A percentile compares a stretch with the other conserved stretches of the same genome.
phyloP scores from a whole-genome alignment of 176 grass and related monocot species.

The Saccharum officinarum region DNA sequence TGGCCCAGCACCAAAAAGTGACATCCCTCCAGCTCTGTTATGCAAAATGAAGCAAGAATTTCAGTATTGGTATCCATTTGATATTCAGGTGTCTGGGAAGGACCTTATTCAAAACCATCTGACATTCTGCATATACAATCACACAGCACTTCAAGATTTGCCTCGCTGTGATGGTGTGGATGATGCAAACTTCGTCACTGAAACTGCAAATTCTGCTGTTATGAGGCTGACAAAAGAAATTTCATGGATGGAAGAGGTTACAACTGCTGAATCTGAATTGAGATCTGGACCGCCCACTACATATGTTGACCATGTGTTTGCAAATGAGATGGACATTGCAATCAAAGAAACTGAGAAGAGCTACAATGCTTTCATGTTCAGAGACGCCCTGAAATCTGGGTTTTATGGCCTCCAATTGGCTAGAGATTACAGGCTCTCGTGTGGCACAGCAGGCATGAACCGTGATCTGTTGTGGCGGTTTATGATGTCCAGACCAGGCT shows the following conservation, averaged over 20 bases:
- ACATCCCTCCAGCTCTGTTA: conserved; percentile 50
- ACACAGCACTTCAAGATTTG: conserved; percentile 51
- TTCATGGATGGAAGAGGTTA: conserved; percentile 51
- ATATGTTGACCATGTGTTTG: conserved; percentile 73
- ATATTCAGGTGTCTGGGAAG: conserved; percentile 83
- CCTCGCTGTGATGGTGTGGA: conserved; percentile 88
- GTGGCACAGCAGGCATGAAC: background rate
- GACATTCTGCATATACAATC: conserved; percentile 84
- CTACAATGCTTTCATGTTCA: conserved; percentile 79
- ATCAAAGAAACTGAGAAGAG: conserved; percentile 57
- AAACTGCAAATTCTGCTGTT: conserved; percentile 83
- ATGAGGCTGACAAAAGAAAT: conserved; percentile 82
- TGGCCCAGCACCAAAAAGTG: conserved; percentile 46
- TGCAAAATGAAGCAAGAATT: conserved; percentile 72
- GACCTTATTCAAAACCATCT: conserved; percentile 87
- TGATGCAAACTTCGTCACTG: conserved; percentile 88
- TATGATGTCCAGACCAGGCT: background rate
- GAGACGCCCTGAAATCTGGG: conserved; percentile 73
- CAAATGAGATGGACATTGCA: conserved; percentile 75
- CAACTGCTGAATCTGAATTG: too few species aligned
- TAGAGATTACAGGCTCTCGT: conserved; percentile 27
- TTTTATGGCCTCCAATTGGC: conserved; percentile 81
- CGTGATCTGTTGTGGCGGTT: background rate
- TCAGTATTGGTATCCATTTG: conserved; percentile 86
- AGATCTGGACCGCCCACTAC: conserved; percentile 47